Base-by-base conservation (phyloP, 768 basidiomycete species). In the Lentinus tigrinus region DNA sequence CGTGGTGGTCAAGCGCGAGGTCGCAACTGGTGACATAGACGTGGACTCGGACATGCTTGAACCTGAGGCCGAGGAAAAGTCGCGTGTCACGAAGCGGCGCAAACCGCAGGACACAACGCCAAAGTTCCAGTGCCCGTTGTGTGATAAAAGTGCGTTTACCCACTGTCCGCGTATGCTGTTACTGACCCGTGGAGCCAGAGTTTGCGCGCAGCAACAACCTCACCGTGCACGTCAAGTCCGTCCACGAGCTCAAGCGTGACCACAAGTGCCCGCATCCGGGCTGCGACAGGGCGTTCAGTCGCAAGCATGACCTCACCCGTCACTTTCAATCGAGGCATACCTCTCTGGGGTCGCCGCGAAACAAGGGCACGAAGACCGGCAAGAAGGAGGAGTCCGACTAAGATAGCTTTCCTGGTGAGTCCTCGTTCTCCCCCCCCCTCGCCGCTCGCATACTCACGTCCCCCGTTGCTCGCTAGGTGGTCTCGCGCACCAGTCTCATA, bases 191-290 rank as follows among this genome's bases (percentile, higher is more conserved):
- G 38, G 16, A 16, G n/a, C 28, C 17, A 60, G 59, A 16, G 17
- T 56, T 56, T 28, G 46, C 54, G 3, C 49, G 55, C n/a, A 52
- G n/a, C 14, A 36, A 61, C 39, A 61, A 61, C 46, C 38, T 61
- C 16, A 61, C 39, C 23, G 46, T 42, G 27, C 60, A 61, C 60
- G 19, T 48, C 44, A 34, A 53, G 23, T 27, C 50, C 44, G 51
- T 52, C 46, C 60, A 61, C 51, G 11, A 36, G 1, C 14, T 24
- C 10, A 6, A 26, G 44, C 60, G 60, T 10, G 17, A 24, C 6
- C 42, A 40, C 44, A n/a, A 23, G 6, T 61, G 60, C 54, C 23
- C 19, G 1, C 3, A 26, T 6, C 34, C 23, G 1, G 49, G 26
- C 11, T 61, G 60, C 38, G 3, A 4, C 9, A 31, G 16, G 21